Base-by-base conservation (phyloP, 2,329 filamentous ascomycete genomes). In the Botryotinia calthae region DNA sequence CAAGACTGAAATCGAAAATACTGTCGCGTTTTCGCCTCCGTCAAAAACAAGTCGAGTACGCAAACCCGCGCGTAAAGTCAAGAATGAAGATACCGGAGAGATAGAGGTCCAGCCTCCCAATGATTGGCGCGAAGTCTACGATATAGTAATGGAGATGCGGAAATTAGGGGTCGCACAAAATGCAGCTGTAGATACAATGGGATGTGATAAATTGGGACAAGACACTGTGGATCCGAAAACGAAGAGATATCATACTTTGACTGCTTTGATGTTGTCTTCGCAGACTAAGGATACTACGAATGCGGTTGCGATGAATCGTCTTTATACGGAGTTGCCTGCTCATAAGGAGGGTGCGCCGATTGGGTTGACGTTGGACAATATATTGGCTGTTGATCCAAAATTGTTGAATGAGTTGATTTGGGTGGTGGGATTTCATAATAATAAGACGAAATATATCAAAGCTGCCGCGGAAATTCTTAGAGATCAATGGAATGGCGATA, bases 141-240 rank as follows among this genome's bases (percentile, higher is more conserved):
- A 86, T 48, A 84, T 89, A 0, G 92, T 97, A 62, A 91, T 91
- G 79, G 87, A 88, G 79, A 98, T 98, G 94, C 91, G 89, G 2
- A 81, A 82, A 7, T 81, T 83, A 0, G 86, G 86, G 4, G 86
- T 86, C 10, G 83, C 92, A 80, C 80, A 87, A 84, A 82, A 92
- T 87, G 96, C 96, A 0, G 93, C 95, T 0, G 96, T 99, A 18
- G 96, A 99, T 82, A 98, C 95, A 0, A 98, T 98, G 95, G 72
- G 67, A 28, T 73, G 72, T 58, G 66, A 70, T 40, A 64, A 71
- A 42, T 46, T 73, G 40, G 72, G 46, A 28, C 61, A 65, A 37
- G 56, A 64, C 6, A 71, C 58, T 22, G 72, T 73, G 25, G 67
- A 70, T 28, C 67, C 72, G 22, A 73, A 64, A 65, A 70, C 66